Base-by-base conservation (phyloP, 106 monocot species). In the Dendrobium officinale region DNA sequence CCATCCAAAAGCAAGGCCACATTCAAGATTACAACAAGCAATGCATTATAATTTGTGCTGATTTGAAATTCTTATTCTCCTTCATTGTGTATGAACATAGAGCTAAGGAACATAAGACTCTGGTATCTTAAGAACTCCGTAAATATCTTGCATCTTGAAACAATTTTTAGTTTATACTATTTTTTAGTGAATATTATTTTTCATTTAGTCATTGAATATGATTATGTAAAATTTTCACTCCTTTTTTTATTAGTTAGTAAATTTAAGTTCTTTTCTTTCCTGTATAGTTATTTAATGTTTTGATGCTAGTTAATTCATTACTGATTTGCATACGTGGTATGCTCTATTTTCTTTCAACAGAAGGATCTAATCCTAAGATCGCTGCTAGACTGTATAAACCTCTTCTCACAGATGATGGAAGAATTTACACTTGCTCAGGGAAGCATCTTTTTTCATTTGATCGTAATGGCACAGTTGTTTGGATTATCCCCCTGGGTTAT, bases 401-500 rank as follows among this genome's bases (percentile, higher is more conserved):
- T 55, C 74, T 84, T 31, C 72, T 92, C 16, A 78, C 76, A 19
- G 78, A 84, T 13, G 85, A 91, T 54, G 94, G 96, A 49, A 94
- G 67, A 40, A 51, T 97, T 67, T 81, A 84, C 72, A 79, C 91
- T 41, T 97, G 96, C 81, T 94, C 86, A 9, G 88, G 83, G 79
- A 87, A 78, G 56, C 86, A 83, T 67, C 78, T 94, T 67, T 47
- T 94, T 67, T 87, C 84, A 41, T 97, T 94, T 73, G 80, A 90
- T 6, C 81, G 67, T 45, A 90, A 94, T 67, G 92, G 92, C 2
- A 83, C 90, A 9, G 27, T 92, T 64, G 79, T 80, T 9, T 94
- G 96, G 96, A 78, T 87, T 16, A 67, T 94, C 80, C 86, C 92
- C 79, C 87, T 97, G 20, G 48, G 79, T 55, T 86, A 85, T 83